These are phyloP conservation scores for Hirschioporus abietinus DNA, from an alignment of 768 basidiomycete species.

Conservation along the genomic window DNA sequence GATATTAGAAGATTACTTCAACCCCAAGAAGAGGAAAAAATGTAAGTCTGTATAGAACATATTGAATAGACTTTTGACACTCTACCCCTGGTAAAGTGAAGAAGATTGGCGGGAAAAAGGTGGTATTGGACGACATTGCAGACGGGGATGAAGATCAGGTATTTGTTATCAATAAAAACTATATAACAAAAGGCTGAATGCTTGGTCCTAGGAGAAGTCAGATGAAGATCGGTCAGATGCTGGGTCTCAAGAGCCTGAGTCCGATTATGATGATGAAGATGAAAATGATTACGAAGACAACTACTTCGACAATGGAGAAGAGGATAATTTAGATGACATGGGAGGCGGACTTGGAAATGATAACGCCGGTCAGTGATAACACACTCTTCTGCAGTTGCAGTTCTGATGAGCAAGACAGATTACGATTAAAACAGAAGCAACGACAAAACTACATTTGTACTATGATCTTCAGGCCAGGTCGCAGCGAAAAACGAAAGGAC, in stretches of 20 bases:
- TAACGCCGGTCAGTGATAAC: slow-evolving; percentile 39
- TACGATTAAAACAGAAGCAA: background rate
- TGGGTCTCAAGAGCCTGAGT: slow-evolving; percentile 59
- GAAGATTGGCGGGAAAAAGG: slow-evolving; percentile 24
- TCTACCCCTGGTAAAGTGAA: background rate
- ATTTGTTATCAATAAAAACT: background rate
- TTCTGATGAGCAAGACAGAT: background rate
- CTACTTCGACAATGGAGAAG: slow-evolving; percentile 88
- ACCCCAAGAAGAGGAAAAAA: slow-evolving; percentile 63
- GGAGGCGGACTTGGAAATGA: slow-evolving; percentile 65
- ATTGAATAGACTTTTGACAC: background rate
- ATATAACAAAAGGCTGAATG: background rate
- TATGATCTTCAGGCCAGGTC: background rate
- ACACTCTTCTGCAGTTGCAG: background rate
- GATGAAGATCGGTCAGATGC: slow-evolving; percentile 63
- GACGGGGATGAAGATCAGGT: slow-evolving; percentile 63
- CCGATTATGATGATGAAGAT: slow-evolving; percentile 87
- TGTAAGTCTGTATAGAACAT: slow-evolving; percentile 24
- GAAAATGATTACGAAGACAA: slow-evolving; percentile 90
- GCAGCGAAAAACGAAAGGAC: no score
- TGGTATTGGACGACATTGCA: slow-evolving; percentile 64
- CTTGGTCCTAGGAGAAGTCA: slow-evolving; percentile 52
- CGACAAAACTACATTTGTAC: background rate
- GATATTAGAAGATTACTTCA: slow-evolving; percentile 76
- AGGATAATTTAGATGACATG: slow-evolving; percentile 72